Conservation (phyloP, 768 basidiomycete species). For the Astraeus odoratus region DNA sequence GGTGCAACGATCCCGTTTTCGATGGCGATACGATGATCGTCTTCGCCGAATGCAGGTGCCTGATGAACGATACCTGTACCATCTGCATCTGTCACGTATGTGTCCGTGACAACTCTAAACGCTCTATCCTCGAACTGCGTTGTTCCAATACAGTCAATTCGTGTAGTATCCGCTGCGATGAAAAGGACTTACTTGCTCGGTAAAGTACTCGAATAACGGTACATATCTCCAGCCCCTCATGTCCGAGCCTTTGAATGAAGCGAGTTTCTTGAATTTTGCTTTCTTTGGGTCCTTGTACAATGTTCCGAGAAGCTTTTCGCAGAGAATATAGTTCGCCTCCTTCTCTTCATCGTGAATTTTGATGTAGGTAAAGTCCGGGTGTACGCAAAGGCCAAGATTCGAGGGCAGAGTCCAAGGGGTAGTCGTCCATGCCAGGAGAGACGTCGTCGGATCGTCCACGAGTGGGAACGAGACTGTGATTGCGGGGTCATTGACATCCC, state of each 20-base stretch:
- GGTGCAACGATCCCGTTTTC: slow-evolving; percentile 73
- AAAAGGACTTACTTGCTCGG: slow-evolving; percentile 62
- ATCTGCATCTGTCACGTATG: slow-evolving; percentile 87
- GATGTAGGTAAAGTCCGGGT: slow-evolving; percentile 93
- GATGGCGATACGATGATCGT: slow-evolving; percentile 92
- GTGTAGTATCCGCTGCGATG: neutral
- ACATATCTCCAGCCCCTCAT: slow-evolving; percentile 96
- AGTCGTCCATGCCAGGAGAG: slow-evolving; percentile 95
- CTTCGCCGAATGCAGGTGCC: slow-evolving; percentile 97
- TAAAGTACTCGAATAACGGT: slow-evolving; percentile 95
- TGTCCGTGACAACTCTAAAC: slow-evolving; percentile 83
- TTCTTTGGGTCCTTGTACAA: slow-evolving; percentile 97
- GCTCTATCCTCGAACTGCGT: slow-evolving; percentile 83
- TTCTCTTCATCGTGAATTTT: slow-evolving; percentile 91
- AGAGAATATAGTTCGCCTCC: slow-evolving; percentile 84
- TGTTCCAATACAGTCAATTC: neutral
- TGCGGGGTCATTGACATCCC: slow-evolving; percentile 91
- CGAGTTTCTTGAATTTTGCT: slow-evolving; percentile 90
- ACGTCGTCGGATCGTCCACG: slow-evolving; percentile 86
- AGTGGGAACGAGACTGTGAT: slow-evolving; percentile 92
- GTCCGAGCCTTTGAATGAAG: slow-evolving; percentile 81
- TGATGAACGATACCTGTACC: slow-evolving; percentile 99
- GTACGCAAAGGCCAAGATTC: slow-evolving; percentile 91
- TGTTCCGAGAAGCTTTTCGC: slow-evolving; percentile 78
- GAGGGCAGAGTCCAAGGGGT: slow-evolving; percentile 98